Conservation (phyloP, 805 yeast genomes). For the Pichia scutulata region DNA sequence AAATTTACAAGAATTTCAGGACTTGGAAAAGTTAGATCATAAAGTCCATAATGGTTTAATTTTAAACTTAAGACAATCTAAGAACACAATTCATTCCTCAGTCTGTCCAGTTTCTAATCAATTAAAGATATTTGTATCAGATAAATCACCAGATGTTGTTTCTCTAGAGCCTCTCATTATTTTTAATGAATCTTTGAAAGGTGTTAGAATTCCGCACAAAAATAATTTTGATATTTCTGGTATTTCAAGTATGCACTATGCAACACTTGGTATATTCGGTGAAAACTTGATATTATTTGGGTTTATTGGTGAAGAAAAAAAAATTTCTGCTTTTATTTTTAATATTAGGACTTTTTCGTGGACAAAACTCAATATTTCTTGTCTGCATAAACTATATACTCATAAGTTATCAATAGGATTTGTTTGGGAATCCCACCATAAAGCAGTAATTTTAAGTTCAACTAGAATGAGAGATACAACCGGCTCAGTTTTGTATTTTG, state of each 20-base stretch:
- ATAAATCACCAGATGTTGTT: conserved; percentile 2
- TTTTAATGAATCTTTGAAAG: conserved; percentile 10
- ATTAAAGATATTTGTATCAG: background rate
- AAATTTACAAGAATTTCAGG: background rate
- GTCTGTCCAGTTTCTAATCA: background rate
- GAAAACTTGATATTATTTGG: conserved; percentile 59
- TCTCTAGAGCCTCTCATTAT: conserved; percentile 21
- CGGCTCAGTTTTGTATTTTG: conserved; percentile 41
- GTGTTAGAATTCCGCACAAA: conserved; percentile 8
- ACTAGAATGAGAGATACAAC: conserved; percentile 39
- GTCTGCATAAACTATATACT: conserved; percentile 44
- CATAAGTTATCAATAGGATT: conserved; percentile 62
- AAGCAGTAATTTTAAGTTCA: conserved; percentile 51
- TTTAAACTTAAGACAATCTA: background rate
- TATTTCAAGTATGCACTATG: conserved; percentile 26
- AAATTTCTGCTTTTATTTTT: conserved; percentile 41
- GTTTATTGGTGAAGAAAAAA: conserved; percentile 39
- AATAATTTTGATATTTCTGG: background rate
- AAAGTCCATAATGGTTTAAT: background rate
- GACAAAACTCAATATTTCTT: conserved; percentile 51
- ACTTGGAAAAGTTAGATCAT: background rate
- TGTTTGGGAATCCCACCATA: conserved; percentile 75
- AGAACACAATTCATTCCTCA: background rate
- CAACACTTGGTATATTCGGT: conserved; percentile 60
- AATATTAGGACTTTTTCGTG: conserved; percentile 52